These are phyloP conservation scores for Monosporascus sp. DNA, from an alignment of 2,329 filamentous ascomycete species.

Conservation along the genomic window DNA sequence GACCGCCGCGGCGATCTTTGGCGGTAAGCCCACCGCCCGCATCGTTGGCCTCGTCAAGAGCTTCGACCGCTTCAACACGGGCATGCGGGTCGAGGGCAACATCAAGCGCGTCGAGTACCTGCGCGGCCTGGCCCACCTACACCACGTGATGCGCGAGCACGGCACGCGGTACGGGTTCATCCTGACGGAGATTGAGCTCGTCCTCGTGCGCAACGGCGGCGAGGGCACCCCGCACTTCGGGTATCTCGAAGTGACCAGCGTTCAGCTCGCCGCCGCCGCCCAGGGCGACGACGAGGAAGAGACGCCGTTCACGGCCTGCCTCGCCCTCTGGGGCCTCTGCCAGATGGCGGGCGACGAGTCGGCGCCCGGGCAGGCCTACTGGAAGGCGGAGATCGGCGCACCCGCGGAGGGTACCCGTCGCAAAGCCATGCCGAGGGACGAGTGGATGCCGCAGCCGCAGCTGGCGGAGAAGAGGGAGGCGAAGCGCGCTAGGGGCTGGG, in stretches of 20 bases:
- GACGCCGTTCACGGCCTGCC: conserved; percentile 59
- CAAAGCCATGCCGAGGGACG: conserved; percentile 64
- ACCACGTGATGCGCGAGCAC: conserved; percentile 90
- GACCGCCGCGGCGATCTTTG: conserved; percentile 49
- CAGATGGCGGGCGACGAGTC: conserved; percentile 61
- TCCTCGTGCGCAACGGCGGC: conserved; percentile 77
- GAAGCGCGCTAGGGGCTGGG: conserved; percentile 69
- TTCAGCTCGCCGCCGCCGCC: conserved; percentile 43
- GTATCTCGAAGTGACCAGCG: conserved; percentile 69
- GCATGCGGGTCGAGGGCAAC: conserved; percentile 81
- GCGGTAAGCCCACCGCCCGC: conserved; percentile 41
- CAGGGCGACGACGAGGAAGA: conserved; percentile 29
- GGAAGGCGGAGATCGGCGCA: conserved; percentile 68
- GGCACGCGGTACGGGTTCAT: conserved; percentile 93
- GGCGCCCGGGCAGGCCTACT: conserved; percentile 54
- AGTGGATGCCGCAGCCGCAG: conserved; percentile 71
- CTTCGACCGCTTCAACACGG: conserved; percentile 92
- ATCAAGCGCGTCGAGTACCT: conserved; percentile 87
- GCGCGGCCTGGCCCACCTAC: conserved; percentile 76
- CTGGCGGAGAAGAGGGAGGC: conserved; percentile 70
- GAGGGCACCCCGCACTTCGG: conserved; percentile 75
- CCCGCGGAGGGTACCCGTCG: conserved; percentile 67
- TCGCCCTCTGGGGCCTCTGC: conserved; percentile 75
- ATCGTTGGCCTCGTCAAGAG: conserved; percentile 71
- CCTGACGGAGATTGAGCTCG: conserved; percentile 90